These are phyloP conservation scores for Penicillium vulpinum DNA, from an alignment of 2,329 filamentous ascomycete species.

Conservation along the genomic window DNA sequence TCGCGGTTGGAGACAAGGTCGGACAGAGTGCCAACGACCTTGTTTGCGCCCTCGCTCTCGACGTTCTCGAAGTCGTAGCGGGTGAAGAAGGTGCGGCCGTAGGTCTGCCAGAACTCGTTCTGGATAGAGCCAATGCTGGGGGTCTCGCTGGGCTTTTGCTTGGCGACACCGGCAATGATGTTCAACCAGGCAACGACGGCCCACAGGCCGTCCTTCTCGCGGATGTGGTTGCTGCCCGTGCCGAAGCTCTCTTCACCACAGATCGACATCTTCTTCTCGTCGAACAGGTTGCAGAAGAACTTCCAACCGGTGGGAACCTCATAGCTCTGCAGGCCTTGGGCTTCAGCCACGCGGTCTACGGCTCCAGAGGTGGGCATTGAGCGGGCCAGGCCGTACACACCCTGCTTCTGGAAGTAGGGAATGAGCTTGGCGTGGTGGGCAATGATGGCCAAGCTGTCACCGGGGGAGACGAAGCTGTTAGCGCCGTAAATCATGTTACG, in stretches of 20 bases:
- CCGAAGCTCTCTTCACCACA: slow-evolving; percentile 98
- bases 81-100: slow-evolving; percentile 98
- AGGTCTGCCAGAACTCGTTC: slow-evolving; percentile 93
- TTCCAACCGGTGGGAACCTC: slow-evolving; percentile 99
- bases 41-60: slow-evolving; percentile 84
- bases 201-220: slow-evolving; percentile 98
- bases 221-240: slow-evolving; percentile 97
- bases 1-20: slow-evolving; percentile 70
- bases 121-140: slow-evolving; percentile 96
- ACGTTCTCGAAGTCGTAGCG: slow-evolving; percentile 98
- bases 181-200: slow-evolving; percentile 97
- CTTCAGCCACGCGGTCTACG: slow-evolving; percentile 93
- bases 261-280: slow-evolving; percentile 93
- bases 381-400: slow-evolving; percentile 89
- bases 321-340: slow-evolving; percentile 86
- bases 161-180: slow-evolving; percentile 91
- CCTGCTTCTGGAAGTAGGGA: slow-evolving; percentile 97
- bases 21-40: slow-evolving; percentile 79
- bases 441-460: slow-evolving; percentile 96
- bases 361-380: slow-evolving; percentile 98
- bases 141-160: slow-evolving; percentile 73
- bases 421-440: slow-evolving; percentile 95
- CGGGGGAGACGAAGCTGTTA: slow-evolving; percentile 92
- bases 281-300: slow-evolving; percentile 96
- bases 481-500: slow-evolving; percentile 99